Percentiles rank a stretch among this genome's conserved stretches.
These are phyloP conservation scores for Gentiana straminea DNA, from an alignment of 257 asterid species.

Conservation along the genomic window DNA sequence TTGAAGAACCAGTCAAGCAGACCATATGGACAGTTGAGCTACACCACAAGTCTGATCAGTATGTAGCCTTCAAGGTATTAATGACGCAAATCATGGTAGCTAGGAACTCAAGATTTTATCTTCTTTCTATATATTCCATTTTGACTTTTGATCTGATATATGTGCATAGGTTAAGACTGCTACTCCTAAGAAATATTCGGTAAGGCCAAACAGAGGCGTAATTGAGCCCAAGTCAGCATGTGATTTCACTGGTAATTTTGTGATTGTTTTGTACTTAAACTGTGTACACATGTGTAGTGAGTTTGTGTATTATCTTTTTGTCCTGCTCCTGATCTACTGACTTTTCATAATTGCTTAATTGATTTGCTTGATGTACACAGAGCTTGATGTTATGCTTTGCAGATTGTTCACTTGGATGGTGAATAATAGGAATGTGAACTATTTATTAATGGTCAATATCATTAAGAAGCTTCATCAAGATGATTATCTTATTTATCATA, in stretches of 20 bases:
- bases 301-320: no score
- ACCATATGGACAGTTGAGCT: slow-evolving; percentile 27
- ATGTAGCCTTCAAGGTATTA: slow-evolving; percentile 40
- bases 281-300: neutral
- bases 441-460: no score
- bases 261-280: neutral
- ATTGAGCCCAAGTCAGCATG: slow-evolving; percentile 27
- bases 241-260: slow-evolving; percentile 21
- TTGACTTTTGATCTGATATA: slow-evolving; percentile 2
- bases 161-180: slow-evolving; percentile 43
- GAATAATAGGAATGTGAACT: no score
- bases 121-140: neutral
- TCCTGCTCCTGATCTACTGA: no score
- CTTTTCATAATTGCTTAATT: no score
- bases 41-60: slow-evolving; percentile 17
- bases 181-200: slow-evolving; percentile 41
- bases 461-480: no score
- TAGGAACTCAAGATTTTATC: neutral
- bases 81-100: no score
- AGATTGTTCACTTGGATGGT: no score
- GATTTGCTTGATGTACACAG: no score
- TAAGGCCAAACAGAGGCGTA: slow-evolving; percentile 37
- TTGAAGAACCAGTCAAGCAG: slow-evolving; percentile 16
- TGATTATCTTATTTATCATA: no score
- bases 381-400: no score